Evolutionary conservation across 768 basidiomycete genomes (phyloP).

Genomic region (Pleurotus giganteus): DNA sequence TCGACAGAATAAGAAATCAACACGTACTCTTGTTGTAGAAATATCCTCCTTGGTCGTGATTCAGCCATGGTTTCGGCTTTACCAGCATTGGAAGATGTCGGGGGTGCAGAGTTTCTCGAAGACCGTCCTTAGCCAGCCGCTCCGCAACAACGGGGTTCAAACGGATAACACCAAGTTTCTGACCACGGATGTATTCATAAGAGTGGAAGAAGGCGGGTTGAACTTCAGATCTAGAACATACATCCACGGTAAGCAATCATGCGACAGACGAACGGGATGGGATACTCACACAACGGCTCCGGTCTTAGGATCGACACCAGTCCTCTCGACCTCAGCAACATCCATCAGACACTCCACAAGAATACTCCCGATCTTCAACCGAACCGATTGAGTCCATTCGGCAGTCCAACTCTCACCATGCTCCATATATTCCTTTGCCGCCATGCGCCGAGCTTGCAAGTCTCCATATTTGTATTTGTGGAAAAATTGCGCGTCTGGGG

Average conservation of each 20-base stretch:
- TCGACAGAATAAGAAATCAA: background rate
- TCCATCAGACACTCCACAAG: slow-evolving; percentile 85
- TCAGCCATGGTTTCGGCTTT: slow-evolving; percentile 84
- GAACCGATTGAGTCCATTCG: slow-evolving; percentile 76
- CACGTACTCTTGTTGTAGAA: slow-evolving; percentile 70
- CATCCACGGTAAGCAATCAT: slow-evolving; percentile 1
- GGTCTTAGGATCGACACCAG: slow-evolving; percentile 53
- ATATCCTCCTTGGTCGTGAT: slow-evolving; percentile 78
- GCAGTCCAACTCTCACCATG: slow-evolving; percentile 74
- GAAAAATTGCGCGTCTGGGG: slow-evolving; percentile 36
- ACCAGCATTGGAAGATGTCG: slow-evolving; percentile 96
- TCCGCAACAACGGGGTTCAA: slow-evolving; percentile 80
- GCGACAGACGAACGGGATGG: no score
- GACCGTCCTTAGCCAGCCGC: slow-evolving; percentile 70
- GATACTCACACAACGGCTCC: slow-evolving; percentile 57
- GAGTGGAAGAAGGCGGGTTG: slow-evolving; percentile 91
- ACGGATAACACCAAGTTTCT: slow-evolving; percentile 89
- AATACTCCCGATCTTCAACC: slow-evolving; percentile 79
- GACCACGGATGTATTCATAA: slow-evolving; percentile 92
- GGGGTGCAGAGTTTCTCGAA: slow-evolving; percentile 78
- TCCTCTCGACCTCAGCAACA: slow-evolving; percentile 71
- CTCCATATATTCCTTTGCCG: slow-evolving; percentile 61
- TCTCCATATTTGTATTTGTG: slow-evolving; percentile 57
- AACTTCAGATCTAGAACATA: slow-evolving; percentile 53
- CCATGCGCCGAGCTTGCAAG: slow-evolving; percentile 62